These are phyloP conservation scores for Plantago coronopus DNA, from an alignment of 305 asterid genomes.

Conservation along the genomic window DNA sequence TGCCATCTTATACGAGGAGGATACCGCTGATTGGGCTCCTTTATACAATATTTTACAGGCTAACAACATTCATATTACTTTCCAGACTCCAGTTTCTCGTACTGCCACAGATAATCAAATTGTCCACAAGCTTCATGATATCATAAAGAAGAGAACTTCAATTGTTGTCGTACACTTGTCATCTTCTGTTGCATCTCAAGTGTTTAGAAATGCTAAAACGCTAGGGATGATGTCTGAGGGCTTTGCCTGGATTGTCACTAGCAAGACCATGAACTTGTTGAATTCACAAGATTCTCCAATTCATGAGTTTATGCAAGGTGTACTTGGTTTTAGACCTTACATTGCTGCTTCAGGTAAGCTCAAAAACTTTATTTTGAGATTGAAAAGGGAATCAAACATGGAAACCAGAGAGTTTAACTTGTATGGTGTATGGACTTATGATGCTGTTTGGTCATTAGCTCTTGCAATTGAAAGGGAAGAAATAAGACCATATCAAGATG, in stretches of 20 bases:
- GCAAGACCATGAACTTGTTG: conserved; percentile 36
- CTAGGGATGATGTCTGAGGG: conserved; percentile 40
- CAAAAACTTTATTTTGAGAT: conserved; percentile 23
- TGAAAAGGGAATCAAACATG: conserved; percentile 25
- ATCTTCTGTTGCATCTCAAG: conserved; percentile 28
- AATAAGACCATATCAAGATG: background rate
- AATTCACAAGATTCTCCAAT: conserved; percentile 23
- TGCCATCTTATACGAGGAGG: conserved; percentile 33
- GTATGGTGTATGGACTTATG: conserved; percentile 42
- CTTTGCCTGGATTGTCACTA: conserved; percentile 44
- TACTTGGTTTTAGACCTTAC: conserved; percentile 35
- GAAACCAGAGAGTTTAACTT: conserved; percentile 22
- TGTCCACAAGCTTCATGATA: conserved; percentile 24
- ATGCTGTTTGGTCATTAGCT: conserved; percentile 37
- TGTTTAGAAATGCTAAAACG: conserved; percentile 30
- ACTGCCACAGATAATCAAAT: conserved; percentile 31
- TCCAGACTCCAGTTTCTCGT: conserved; percentile 27
- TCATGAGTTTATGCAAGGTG: conserved; percentile 35
- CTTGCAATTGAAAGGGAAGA: conserved; percentile 30
- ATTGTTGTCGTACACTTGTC: conserved; percentile 39
- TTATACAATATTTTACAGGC: conserved; percentile 27
- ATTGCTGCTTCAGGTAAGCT: conserved; percentile 29
- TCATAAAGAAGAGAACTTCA: conserved; percentile 4
- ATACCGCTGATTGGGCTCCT: conserved; percentile 26
- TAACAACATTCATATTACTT: conserved; percentile 18